phyloP scores from a whole-genome alignment of 2,329 filamentous ascomycete species.

The Metarhizium humberi region DNA sequence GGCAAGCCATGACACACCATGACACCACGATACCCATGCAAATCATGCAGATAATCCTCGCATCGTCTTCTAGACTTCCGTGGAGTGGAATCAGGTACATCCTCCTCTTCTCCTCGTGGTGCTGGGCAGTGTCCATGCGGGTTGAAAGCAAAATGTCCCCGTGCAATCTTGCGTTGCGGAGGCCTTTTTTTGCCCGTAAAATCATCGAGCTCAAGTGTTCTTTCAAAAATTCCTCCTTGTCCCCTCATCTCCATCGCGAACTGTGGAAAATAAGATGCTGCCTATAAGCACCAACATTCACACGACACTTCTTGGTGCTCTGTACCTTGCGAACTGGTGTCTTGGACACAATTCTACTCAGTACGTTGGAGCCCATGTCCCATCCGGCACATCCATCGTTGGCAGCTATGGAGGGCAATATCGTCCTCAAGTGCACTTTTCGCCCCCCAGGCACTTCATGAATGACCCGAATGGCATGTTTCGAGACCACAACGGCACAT shows the following conservation, averaged over 20 bases:
- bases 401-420: conserved; percentile 13
- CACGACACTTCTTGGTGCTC: background rate
- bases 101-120: no score
- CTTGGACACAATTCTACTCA: background rate
- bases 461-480: conserved; percentile 24
- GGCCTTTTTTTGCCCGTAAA: background rate
- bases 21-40: no score
- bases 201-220: background rate
- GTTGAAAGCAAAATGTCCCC: no score
- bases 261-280: background rate
- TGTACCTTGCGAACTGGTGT: conserved; percentile 2
- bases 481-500: conserved; percentile 44
- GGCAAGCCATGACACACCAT: no score
- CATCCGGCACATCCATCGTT: conserved; percentile 13
- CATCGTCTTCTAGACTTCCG: no score
- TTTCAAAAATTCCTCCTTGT: background rate
- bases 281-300: background rate
- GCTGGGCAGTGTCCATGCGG: no score
- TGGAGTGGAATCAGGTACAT: no score
- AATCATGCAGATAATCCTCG: no score
- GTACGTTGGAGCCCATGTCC: conserved; percentile 7
- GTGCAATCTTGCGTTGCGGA: background rate
- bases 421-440: conserved; percentile 7
- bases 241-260: background rate
- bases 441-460: conserved; percentile 4